Percentiles rank a stretch among this genome's conserved stretches.
Conservation (phyloP, 148 eudicot species). For the Fagopyrum esculentum region DNA sequence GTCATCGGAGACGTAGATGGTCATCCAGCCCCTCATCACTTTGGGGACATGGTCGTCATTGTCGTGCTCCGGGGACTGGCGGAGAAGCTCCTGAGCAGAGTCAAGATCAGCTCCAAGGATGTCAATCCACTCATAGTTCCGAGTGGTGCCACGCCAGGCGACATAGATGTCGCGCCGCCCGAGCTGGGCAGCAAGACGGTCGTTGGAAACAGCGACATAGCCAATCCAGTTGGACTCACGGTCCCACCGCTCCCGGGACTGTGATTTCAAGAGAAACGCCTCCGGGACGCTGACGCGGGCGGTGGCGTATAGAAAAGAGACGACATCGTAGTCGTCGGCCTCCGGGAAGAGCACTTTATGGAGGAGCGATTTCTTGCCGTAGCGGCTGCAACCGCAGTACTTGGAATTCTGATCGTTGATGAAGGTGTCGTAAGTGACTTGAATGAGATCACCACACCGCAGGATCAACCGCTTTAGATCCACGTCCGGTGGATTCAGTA, state of each 20-base stretch:
- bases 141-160: conserved; percentile 55
- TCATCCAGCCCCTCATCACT: conserved; percentile 70
- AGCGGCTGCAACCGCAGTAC: conserved; percentile 41
- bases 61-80: neutral
- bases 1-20: conserved; percentile 47
- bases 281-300: conserved; percentile 42
- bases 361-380: conserved; percentile 23
- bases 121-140: conserved; percentile 64
- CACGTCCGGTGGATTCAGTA: conserved; percentile 55
- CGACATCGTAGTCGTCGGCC: conserved; percentile 30
- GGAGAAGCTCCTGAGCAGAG: conserved; percentile 35
- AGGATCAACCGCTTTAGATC: conserved; percentile 57
- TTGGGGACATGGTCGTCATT: conserved; percentile 29
- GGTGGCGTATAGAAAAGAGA: conserved; percentile 54
- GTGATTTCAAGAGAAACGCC: conserved; percentile 47
- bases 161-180: conserved; percentile 65
- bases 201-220: conserved; percentile 46
- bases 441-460: conserved; percentile 83
- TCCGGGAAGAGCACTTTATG: conserved; percentile 24
- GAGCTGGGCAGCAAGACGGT: conserved; percentile 21
- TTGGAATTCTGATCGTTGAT: conserved; percentile 32
- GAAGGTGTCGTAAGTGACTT: conserved; percentile 74
- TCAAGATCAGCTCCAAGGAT: conserved; percentile 41
- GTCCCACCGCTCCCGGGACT: conserved; percentile 62
- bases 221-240: conserved; percentile 76